Base-by-base conservation (phyloP, 1,139 yeast species). In the Nakaseomyces kungkrabaensis region DNA sequence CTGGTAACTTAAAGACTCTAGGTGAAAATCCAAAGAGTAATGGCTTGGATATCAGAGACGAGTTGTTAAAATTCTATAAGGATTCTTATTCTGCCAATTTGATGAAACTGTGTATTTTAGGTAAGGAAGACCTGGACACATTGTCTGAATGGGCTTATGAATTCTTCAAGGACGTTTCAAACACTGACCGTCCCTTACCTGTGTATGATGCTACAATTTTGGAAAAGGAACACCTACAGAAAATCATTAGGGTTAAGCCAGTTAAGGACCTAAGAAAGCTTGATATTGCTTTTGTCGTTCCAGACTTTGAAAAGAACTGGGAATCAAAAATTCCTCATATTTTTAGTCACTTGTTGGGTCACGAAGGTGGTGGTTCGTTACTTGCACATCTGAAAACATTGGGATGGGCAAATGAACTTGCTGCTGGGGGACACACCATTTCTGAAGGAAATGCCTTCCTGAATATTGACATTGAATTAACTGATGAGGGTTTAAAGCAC, bases 291-390 rank as follows among this genome's bases (percentile, higher is more conserved):
- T 92, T 92, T 65, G 73, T 79, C 53, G 77, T 86, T 11, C 96
- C 96, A 1, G 90, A 86, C 60, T 83, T 81, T 59, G 79, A 76
- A 34, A 68, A 70, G 13, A 68, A 75, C 50, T 85, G 92, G 86
- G 76, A 77, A 47, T 73, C 77, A 29, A 80, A 79, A 57, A 95
- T 97, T 0, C 74, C 78, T 10, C 78, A 75, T 49, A 85, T 88
- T 65, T 76, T 73, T 57, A 78, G 92, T 27, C 97, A 90, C 65
- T 72, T 92, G 51, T 69, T 92, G 50, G 97, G 98, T 34, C 97
- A 92, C 65, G 97, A 92, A 69, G 87, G 88, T 49, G 74, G 81
- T 49, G 97, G 97, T 1, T 87, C 96, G 1, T 68, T 92, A 17
- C 72, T 87, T 37, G 76, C 81, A 50, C 76, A 74, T 56, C 75